Conservation (phyloP, 139 green algal species). For the Raphidocelis subcapitata region DNA sequence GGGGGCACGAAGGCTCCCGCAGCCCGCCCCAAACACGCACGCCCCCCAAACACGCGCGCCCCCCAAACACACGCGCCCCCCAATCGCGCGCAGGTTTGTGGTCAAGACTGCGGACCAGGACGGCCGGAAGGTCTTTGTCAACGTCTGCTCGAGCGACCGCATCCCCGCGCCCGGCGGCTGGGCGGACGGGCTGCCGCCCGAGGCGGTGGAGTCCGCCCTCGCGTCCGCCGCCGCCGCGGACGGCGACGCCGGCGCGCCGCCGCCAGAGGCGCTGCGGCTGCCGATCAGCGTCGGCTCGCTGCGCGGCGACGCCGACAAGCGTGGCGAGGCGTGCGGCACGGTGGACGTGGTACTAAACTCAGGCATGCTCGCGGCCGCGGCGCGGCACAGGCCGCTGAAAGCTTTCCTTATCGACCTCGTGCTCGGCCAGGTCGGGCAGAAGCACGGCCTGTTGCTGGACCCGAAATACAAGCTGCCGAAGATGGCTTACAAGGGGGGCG, state of each 20-base stretch:
- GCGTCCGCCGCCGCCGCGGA: background rate
- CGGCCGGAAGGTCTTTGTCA: slow-evolving; percentile 73
- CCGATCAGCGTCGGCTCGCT: slow-evolving; percentile 53
- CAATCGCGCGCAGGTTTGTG: slow-evolving; percentile 80
- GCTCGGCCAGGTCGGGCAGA: slow-evolving; percentile 47
- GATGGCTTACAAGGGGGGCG: slow-evolving; percentile 78
- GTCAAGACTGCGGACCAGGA: slow-evolving; percentile 62
- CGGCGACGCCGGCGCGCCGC: no score
- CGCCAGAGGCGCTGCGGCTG: slow-evolving; percentile 63
- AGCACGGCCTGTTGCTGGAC: slow-evolving; percentile 59
- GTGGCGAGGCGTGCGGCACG: slow-evolving; percentile 52
- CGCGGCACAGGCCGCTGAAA: slow-evolving; percentile 52
- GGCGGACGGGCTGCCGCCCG: slow-evolving; percentile 32
- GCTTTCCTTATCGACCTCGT: slow-evolving; percentile 66
- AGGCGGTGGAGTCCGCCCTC: slow-evolving; percentile 18
- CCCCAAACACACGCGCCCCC: no score
- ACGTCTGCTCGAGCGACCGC: slow-evolving; percentile 55
- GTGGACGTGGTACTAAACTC: slow-evolving; percentile 70
- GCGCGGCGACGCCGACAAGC: slow-evolving; percentile 47
- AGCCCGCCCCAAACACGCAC: background rate
- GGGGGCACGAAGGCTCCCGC: no score
- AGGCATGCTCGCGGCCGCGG: slow-evolving; percentile 46
- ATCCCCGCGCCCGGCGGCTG: slow-evolving; percentile 49
- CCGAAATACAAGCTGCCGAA: slow-evolving; percentile 78
- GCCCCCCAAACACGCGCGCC: background rate